phyloP scores from a whole-genome alignment of 169 alveolate genomes.

The Neospora caninum region DNA sequence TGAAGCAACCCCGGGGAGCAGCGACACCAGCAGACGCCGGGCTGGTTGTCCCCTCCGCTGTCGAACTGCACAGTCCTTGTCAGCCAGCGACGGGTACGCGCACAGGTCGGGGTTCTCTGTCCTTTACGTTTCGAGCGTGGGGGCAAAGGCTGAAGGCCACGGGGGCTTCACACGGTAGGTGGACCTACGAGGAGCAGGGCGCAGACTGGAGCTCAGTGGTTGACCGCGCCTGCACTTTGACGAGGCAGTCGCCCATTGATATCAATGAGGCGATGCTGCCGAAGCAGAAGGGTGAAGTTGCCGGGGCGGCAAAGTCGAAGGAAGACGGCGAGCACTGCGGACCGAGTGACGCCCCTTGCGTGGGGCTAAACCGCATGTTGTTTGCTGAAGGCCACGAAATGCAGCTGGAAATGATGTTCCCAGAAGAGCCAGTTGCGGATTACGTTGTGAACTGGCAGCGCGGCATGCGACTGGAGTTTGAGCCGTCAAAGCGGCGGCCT shows the following conservation, averaged over 20 bases:
- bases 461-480: not conserved
- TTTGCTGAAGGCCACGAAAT: not conserved
- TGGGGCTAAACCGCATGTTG: not conserved
- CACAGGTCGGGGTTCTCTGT: not conserved
- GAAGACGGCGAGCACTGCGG: slow-evolving; percentile 7
- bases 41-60: not conserved
- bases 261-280: not conserved
- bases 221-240: not conserved
- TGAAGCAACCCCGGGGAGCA: not conserved
- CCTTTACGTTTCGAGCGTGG: not conserved
- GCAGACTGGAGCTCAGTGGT: not conserved
- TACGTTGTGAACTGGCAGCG: not conserved
- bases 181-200: not conserved
- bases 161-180: not conserved
- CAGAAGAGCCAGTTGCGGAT: not conserved
- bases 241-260: slow-evolving; percentile 35
- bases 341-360: not conserved
- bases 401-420: not conserved
- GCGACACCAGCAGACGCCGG: not conserved
- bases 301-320: not conserved
- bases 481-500: not conserved
- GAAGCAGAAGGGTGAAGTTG: not conserved
- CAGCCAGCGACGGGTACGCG: not conserved
- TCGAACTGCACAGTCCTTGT: too few relatives aligned
- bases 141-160: not conserved